phyloP scores from a whole-genome alignment of 768 basidiomycete genomes.

The Panus rudis region DNA sequence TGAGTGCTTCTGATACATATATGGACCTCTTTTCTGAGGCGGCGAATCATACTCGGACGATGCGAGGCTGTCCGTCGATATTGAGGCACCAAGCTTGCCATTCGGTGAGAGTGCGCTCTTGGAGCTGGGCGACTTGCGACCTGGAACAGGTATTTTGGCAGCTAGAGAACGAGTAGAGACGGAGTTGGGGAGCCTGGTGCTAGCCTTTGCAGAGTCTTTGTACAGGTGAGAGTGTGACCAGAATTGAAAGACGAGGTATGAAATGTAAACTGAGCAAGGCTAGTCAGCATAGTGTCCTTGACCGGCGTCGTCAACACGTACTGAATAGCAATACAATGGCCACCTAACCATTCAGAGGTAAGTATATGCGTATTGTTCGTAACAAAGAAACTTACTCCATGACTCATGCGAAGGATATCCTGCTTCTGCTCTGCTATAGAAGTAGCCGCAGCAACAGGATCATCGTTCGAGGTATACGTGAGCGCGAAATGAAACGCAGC shows the following conservation, averaged over 20 bases:
- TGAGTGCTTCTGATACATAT: too few species aligned
- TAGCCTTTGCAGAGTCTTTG: conserved; percentile 23
- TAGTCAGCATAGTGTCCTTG: background rate
- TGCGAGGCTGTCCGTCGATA: too few species aligned
- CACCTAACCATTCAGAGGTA: conserved; percentile 25
- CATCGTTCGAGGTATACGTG: conserved; percentile 6
- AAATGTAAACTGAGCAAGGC: conserved; percentile 36
- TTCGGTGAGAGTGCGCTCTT: too few species aligned
- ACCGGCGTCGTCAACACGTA: conserved; percentile 22
- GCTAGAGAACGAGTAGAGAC: conserved; percentile 15
- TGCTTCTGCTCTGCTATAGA: conserved; percentile 27
- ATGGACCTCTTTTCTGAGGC: too few species aligned
- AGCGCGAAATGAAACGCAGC: conserved; percentile 70
- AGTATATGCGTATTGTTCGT: too few species aligned
- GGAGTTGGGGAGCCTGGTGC: conserved; percentile 9
- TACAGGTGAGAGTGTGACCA: conserved; percentile 51
- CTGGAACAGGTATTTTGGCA: too few species aligned
- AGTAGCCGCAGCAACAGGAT: conserved; percentile 16
- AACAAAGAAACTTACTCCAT: conserved; percentile 32
- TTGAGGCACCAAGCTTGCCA: too few species aligned
- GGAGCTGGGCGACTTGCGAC: too few species aligned
- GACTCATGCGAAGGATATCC: conserved; percentile 44
- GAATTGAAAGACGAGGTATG: conserved; percentile 48
- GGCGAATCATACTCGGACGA: too few species aligned
- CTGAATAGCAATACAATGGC: conserved; percentile 48